These are phyloP conservation scores for Triangularia verruculosa DNA, from an alignment of 2,329 filamentous ascomycete species.

Conservation along the genomic window DNA sequence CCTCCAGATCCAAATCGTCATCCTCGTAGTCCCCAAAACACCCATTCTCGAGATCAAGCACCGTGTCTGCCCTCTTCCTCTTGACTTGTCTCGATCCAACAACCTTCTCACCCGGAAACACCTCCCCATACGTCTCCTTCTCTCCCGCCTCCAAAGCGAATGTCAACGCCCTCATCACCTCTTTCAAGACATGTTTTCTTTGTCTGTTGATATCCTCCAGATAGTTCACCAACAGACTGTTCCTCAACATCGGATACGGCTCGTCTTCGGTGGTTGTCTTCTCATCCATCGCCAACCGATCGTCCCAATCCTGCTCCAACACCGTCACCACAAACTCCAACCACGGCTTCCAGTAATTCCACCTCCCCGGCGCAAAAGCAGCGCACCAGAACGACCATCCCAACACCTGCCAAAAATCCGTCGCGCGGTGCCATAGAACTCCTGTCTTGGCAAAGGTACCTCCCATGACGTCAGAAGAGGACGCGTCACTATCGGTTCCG, in stretches of 20 bases:
- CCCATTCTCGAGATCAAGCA: slow-evolving; percentile 56
- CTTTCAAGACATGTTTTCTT: slow-evolving; percentile 46
- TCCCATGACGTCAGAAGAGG: slow-evolving; percentile 40
- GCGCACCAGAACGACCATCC: slow-evolving; percentile 96
- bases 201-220: slow-evolving; percentile 40
- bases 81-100: slow-evolving; percentile 40
- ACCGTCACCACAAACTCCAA: slow-evolving; percentile 75
- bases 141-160: slow-evolving; percentile 46
- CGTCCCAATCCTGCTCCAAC: slow-evolving; percentile 67
- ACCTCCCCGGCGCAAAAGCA: slow-evolving; percentile 66
- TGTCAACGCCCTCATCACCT: slow-evolving; percentile 60
- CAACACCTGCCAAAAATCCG: slow-evolving; percentile 84
- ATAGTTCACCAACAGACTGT: slow-evolving; percentile 62
- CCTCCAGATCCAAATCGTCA: slow-evolving; percentile 52
- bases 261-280: slow-evolving; percentile 12
- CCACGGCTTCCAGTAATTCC: slow-evolving; percentile 80
- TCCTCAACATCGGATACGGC: slow-evolving; percentile 37
- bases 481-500: slow-evolving; percentile 31
- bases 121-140: slow-evolving; percentile 56
- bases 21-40: slow-evolving; percentile 58
- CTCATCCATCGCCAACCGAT: slow-evolving; percentile 50
- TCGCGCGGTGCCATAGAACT: slow-evolving; percentile 70
- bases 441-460: slow-evolving; percentile 48
- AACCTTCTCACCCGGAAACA: slow-evolving; percentile 65
- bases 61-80: slow-evolving; percentile 42